phyloP scores from a whole-genome alignment of 208 protist species.

The Jaenimonas drosophilae region DNA sequence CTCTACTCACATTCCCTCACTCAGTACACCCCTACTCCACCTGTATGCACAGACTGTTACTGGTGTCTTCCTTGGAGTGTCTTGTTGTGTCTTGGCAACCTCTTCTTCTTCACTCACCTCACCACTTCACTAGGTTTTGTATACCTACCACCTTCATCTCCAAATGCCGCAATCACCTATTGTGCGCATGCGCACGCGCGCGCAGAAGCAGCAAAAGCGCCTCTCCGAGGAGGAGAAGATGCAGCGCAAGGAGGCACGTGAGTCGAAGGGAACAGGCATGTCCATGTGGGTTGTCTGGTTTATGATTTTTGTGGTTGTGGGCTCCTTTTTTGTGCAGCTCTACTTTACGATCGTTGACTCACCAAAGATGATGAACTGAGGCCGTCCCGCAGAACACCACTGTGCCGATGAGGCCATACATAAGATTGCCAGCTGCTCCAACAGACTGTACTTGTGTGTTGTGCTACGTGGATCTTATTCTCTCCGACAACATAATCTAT shows the following conservation, averaged over 20 bases:
- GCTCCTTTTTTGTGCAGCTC: constrained; percentile 57
- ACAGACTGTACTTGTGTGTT: not conserved
- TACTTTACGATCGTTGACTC: constrained; percentile 57
- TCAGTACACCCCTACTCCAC: too few relatives aligned
- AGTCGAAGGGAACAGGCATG: constrained; percentile 32
- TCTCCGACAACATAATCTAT: too few relatives aligned
- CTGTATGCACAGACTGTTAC: too few relatives aligned
- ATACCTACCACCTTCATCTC: not conserved
- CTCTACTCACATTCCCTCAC: too few relatives aligned
- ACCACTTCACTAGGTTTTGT: too few relatives aligned
- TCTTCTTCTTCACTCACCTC: too few relatives aligned
- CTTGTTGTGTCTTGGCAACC: not conserved
- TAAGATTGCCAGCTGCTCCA: too few relatives aligned
- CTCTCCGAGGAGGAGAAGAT: constrained; percentile 53
- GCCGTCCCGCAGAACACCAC: too few relatives aligned
- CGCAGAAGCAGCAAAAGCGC: constrained; percentile 28
- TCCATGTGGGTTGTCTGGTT: constrained; percentile 38
- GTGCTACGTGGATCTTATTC: too few relatives aligned
- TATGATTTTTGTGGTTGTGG: constrained; percentile 61
- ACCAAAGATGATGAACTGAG: constrained; percentile 44
- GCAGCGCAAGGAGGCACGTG: constrained; percentile 20
- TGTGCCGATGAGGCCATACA: too few relatives aligned
- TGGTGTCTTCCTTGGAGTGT: not conserved
- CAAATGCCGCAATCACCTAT: constrained; percentile 37
- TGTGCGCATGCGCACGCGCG: constrained; percentile 46